Conservation (phyloP, 176 grass and related monocot species). For the Oryza coarctata region DNA sequence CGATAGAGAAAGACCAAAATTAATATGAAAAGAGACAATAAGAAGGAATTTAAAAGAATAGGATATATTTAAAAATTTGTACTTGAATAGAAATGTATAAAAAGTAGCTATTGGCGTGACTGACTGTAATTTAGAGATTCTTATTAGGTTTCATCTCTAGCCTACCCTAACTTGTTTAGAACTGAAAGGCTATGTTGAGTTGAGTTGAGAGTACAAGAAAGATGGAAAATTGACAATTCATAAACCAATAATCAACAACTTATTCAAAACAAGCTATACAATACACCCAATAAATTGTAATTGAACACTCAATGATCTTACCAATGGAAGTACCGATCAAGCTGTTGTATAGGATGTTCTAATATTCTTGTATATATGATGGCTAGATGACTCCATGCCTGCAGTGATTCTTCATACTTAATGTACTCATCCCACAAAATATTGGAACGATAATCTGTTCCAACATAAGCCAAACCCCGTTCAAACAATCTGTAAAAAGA, state of each 20-base stretch:
- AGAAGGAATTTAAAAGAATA: too few relatives aligned
- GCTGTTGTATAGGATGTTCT: constrained; percentile 87
- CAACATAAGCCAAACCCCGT: constrained; percentile 91
- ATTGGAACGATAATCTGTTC: constrained; percentile 89
- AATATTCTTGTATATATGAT: constrained; percentile 92
- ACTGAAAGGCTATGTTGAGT: too few relatives aligned
- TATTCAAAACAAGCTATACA: background rate
- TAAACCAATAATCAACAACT: background rate
- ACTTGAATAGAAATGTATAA: too few relatives aligned
- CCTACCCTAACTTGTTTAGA: too few relatives aligned
- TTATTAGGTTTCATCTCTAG: too few relatives aligned
- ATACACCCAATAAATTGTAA: background rate
- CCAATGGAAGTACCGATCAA: constrained; percentile 99
- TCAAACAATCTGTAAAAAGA: constrained; percentile 79
- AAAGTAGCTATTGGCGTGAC: too few relatives aligned
- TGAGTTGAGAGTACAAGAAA: too few relatives aligned
- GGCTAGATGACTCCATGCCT: constrained; percentile 91
- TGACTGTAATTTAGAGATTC: too few relatives aligned
- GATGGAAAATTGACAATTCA: constrained; percentile 14
- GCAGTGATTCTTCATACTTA: constrained; percentile 98
- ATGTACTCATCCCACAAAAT: constrained; percentile 98
- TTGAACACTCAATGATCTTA: constrained; percentile 25
- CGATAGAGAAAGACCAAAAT: too few relatives aligned
- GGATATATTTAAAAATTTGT: too few relatives aligned
- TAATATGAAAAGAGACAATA: too few relatives aligned